phyloP scores from a whole-genome alignment of 495 filamentous ascomycete species.

The Lophium mytilinum region DNA sequence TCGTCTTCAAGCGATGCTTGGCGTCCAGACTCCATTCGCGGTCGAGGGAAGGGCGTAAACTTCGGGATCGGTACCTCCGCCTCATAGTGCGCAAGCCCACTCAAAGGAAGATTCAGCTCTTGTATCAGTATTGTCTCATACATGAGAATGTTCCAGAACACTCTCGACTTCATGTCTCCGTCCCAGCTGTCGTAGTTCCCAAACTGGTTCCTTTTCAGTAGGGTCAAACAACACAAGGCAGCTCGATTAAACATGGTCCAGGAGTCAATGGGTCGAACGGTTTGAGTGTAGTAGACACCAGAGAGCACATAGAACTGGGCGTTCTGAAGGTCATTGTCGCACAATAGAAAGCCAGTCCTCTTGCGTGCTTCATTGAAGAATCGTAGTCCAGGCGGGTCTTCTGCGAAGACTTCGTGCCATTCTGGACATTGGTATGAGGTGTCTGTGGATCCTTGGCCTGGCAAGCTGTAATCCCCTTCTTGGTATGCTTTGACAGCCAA shows the following conservation, averaged over 20 bases:
- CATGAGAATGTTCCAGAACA: constrained; percentile 25
- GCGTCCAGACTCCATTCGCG: constrained; percentile 7
- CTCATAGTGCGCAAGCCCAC: constrained; percentile 17
- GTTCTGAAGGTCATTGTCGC: constrained; percentile 15
- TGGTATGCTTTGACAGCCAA: constrained; percentile 20
- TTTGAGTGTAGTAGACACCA: constrained; percentile 22
- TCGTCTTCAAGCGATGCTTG: constrained; percentile 14
- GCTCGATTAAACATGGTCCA: constrained; percentile 23
- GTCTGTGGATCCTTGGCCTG: background rate
- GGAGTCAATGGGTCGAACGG: constrained; percentile 21
- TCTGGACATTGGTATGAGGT: constrained; percentile 7
- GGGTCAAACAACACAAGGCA: constrained; percentile 18
- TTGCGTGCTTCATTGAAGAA: constrained; percentile 25
- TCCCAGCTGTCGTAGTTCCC: constrained; percentile 24
- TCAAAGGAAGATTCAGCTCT: constrained; percentile 20
- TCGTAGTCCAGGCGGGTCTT: constrained; percentile 17
- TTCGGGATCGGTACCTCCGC: constrained; percentile 21
- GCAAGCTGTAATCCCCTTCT: constrained; percentile 21
- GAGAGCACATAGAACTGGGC: constrained; percentile 22
- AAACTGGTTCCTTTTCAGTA: constrained; percentile 8
- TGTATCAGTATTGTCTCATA: constrained; percentile 24
- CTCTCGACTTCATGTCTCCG: constrained; percentile 19
- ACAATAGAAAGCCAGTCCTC: constrained; percentile 19
- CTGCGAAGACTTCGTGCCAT: constrained; percentile 16
- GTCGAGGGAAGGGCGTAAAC: constrained; percentile 15